Percentiles rank a stretch among this genome's conserved stretches.
These are phyloP conservation scores for Linaria vulgaris DNA, from an alignment of 257 asterid genomes.

Conservation along the genomic window DNA sequence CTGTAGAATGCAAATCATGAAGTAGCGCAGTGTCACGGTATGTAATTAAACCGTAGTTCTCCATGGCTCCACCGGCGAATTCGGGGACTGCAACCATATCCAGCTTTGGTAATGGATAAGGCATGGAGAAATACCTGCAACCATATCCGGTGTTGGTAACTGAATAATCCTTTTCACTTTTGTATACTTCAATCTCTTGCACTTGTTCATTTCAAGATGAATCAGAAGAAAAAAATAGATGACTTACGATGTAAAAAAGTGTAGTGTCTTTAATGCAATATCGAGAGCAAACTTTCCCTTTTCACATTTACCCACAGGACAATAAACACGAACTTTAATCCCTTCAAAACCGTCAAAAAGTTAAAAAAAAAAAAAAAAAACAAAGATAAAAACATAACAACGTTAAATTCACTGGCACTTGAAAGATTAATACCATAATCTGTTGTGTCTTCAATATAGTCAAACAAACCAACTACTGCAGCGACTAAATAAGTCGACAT, in stretches of 20 bases:
- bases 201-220: neutral
- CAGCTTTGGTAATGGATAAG: slow-evolving; percentile 45
- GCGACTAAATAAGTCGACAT: slow-evolving; percentile 49
- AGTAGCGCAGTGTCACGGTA: slow-evolving; percentile 38
- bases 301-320: slow-evolving; percentile 37
- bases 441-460: slow-evolving; percentile 37
- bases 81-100: slow-evolving; percentile 54
- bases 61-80: slow-evolving; percentile 48
- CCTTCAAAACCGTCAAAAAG: slow-evolving; percentile 32
- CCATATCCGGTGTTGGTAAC: too few relatives aligned
- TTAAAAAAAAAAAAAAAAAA: too few relatives aligned
- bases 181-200: too few relatives aligned
- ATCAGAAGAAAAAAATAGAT: neutral
- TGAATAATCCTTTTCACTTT: too few relatives aligned
- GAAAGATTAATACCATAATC: slow-evolving; percentile 35
- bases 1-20: slow-evolving; percentile 36
- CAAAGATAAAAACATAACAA: slow-evolving; percentile 9
- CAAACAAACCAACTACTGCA: slow-evolving; percentile 45
- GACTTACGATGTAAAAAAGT: slow-evolving; percentile 34
- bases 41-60: slow-evolving; percentile 42
- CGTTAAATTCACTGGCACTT: neutral
- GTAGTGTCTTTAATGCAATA: slow-evolving; percentile 39
- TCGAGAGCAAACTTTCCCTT: slow-evolving; percentile 42
- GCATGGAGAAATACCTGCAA: slow-evolving; percentile 36
- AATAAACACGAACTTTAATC: slow-evolving; percentile 36